Conservation (phyloP, 1,284 basidiomycete species). For the Irpex lacteus region DNA sequence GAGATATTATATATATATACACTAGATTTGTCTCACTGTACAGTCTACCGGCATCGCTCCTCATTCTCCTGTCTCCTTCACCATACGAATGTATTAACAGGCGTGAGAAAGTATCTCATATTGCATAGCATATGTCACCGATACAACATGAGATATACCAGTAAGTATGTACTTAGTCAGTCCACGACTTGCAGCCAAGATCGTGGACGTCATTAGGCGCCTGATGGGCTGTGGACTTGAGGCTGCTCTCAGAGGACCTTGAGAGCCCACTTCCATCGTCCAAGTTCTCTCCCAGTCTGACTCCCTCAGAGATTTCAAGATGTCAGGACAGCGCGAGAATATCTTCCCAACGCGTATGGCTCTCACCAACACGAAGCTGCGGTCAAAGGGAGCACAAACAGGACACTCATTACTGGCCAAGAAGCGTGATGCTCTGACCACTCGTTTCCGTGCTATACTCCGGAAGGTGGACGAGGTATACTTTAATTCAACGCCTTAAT, state of each 20-base stretch:
- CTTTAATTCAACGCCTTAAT: not conserved
- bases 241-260: too few species aligned
- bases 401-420: constrained; percentile 96
- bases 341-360: constrained; percentile 96
- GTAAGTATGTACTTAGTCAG: too few species aligned
- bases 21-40: too few species aligned
- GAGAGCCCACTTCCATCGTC: not conserved
- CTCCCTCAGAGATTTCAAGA: constrained; percentile 28
- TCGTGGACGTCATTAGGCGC: too few species aligned
- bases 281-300: not conserved
- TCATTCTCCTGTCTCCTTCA: too few species aligned
- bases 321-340: constrained; percentile 91
- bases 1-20: not conserved
- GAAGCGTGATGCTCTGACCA: constrained; percentile 95
- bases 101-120: too few species aligned
- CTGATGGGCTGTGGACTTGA: too few species aligned
- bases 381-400: constrained; percentile 96
- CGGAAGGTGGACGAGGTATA: constrained; percentile 90
- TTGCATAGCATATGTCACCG: too few species aligned
- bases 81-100: too few species aligned
- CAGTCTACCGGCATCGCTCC: too few species aligned
- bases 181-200: too few species aligned
- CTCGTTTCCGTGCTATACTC: constrained; percentile 87
- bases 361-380: constrained; percentile 89
- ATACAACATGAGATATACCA: too few species aligned